Evolutionary conservation across 2,329 filamentous ascomycete species (phyloP).

Genomic region (Penicillium vulpinum): DNA sequence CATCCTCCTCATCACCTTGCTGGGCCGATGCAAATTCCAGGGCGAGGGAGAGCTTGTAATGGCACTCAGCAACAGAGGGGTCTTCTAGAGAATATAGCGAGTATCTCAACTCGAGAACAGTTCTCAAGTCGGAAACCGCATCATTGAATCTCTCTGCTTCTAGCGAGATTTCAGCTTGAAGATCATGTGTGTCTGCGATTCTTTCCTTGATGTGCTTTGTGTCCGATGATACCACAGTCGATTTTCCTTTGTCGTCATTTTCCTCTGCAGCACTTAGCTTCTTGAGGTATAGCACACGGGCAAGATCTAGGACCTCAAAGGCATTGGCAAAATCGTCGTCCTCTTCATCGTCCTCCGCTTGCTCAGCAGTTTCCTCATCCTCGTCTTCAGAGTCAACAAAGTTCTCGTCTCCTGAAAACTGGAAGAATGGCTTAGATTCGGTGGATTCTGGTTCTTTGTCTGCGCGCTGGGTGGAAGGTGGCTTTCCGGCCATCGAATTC

Average conservation of each 20-base stretch:
- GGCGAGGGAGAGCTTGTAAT: slow-evolving; percentile 94
- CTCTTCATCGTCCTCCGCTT: slow-evolving; percentile 57
- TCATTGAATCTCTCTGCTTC: slow-evolving; percentile 91
- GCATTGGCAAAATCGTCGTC: slow-evolving; percentile 65
- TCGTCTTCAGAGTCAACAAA: slow-evolving; percentile 75
- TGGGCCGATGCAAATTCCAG: slow-evolving; percentile 89
- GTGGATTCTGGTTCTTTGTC: slow-evolving; percentile 15
- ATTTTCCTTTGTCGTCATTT: slow-evolving; percentile 50
- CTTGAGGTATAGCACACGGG: slow-evolving; percentile 59
- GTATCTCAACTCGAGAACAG: slow-evolving; percentile 75
- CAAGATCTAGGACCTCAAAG: slow-evolving; percentile 64
- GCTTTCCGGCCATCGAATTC: slow-evolving; percentile 19
- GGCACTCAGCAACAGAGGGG: slow-evolving; percentile 85
- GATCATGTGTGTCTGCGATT: slow-evolving; percentile 87
- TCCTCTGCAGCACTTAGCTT: slow-evolving; percentile 55
- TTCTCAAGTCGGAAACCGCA: slow-evolving; percentile 80
- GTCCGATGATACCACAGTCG: slow-evolving; percentile 41
- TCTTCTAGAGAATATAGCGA: slow-evolving; percentile 77
- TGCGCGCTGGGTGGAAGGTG: slow-evolving; percentile 16
- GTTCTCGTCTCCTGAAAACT: slow-evolving; percentile 92
- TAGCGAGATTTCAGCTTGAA: slow-evolving; percentile 93
- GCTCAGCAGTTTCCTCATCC: slow-evolving; percentile 45
- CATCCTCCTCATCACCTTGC: slow-evolving; percentile 41
- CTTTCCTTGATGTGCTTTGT: slow-evolving; percentile 72
- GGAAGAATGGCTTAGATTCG: slow-evolving; percentile 68